Percentiles rank a stretch among this genome's conserved stretches.
Conservation (phyloP, 139 green algal species). For the Chlamydomonas schloesseri region DNA sequence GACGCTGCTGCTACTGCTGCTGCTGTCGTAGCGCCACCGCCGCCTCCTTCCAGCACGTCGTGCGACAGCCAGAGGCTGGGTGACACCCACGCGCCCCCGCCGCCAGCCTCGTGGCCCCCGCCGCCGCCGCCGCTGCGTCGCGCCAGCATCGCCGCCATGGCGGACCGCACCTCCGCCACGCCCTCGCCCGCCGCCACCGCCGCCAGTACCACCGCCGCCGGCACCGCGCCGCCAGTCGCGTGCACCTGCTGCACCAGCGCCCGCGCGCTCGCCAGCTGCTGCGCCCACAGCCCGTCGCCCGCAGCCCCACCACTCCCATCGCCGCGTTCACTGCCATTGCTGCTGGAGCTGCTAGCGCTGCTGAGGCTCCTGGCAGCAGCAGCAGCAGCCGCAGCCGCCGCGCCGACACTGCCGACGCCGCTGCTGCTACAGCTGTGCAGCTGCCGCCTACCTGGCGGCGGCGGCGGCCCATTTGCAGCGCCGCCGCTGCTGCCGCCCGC, state of each 20-base stretch:
- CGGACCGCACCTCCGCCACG: constrained; percentile 26
- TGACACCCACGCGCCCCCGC: not conserved
- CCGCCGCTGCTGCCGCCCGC: too few species aligned
- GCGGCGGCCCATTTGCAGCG: too few species aligned
- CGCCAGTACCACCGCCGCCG: constrained; percentile 35
- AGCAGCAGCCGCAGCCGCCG: too few species aligned
- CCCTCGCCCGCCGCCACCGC: constrained; percentile 20
- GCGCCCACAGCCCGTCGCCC: not conserved
- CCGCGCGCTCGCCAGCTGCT: not conserved
- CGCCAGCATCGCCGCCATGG: constrained; percentile 17
- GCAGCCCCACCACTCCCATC: too few species aligned
- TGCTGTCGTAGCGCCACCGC: too few species aligned
- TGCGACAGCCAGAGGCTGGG: constrained; percentile 4
- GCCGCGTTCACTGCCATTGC: too few species aligned
- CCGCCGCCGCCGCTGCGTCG: not conserved
- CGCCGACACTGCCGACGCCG: too few species aligned
- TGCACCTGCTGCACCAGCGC: constrained; percentile 19
- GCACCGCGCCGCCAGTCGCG: not conserved
- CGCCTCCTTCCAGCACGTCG: not conserved
- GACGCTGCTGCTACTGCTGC: too few species aligned
- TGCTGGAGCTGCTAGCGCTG: too few species aligned
- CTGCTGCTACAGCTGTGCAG: too few species aligned
- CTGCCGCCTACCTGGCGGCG: too few species aligned
- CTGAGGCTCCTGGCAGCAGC: too few species aligned
- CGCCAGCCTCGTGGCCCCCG: not conserved